phyloP scores from a whole-genome alignment of 805 yeast species.

The Vanderwaltozyma tropicalis region DNA sequence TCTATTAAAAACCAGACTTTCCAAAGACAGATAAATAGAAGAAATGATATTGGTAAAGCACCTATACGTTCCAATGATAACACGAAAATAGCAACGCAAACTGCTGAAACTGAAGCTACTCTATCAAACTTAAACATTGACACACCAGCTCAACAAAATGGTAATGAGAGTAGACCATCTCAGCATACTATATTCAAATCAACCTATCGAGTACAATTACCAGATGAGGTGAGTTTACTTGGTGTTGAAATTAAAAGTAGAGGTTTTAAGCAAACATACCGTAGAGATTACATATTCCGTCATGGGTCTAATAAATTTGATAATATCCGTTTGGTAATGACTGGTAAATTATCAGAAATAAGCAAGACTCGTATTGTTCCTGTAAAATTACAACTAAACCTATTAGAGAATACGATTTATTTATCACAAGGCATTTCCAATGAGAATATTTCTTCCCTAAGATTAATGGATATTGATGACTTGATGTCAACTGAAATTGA shows the following conservation, averaged over 20 bases:
- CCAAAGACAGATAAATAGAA: too few relatives aligned
- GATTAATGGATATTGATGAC: constrained; percentile 11
- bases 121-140: too few relatives aligned
- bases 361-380: constrained; percentile 8
- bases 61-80: too few relatives aligned
- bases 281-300: constrained; percentile 19
- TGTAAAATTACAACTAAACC: constrained; percentile 16
- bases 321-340: constrained; percentile 10
- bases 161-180: background rate
- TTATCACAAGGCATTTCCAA: constrained; percentile 24
- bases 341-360: constrained; percentile 6
- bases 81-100: too few relatives aligned
- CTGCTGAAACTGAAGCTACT: too few relatives aligned
- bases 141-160: too few relatives aligned
- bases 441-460: constrained; percentile 21
- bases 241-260: constrained; percentile 21
- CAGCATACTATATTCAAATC: constrained; percentile 7
- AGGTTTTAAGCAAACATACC: constrained; percentile 12
- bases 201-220: constrained; percentile 13
- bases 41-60: too few relatives aligned
- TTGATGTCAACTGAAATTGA: background rate
- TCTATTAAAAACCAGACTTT: too few relatives aligned
- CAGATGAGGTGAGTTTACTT: constrained; percentile 11
- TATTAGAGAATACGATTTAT: constrained; percentile 21
- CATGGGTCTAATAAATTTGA: constrained; percentile 19